Evolutionary conservation across 306 rosid species (phyloP).

Genomic region (Trichosanthes cucumerina): DNA sequence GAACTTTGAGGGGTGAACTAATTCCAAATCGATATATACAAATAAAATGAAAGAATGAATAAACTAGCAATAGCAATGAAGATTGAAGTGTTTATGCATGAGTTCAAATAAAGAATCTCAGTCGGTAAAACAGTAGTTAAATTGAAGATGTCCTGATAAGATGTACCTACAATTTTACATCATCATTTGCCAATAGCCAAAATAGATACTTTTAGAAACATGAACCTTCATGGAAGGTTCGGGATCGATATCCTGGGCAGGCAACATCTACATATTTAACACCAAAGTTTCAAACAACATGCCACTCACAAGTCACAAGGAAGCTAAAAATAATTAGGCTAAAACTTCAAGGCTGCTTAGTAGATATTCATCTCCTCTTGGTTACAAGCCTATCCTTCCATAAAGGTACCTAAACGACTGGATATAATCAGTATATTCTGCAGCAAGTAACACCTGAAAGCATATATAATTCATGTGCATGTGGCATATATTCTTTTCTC

Average conservation of each 20-base stretch:
- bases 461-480: background rate
- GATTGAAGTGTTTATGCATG: background rate
- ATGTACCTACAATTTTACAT: background rate
- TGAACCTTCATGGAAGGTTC: background rate
- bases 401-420: background rate
- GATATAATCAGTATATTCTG: background rate
- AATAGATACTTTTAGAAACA: background rate
- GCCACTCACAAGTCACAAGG: background rate
- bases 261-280: background rate
- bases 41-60: background rate
- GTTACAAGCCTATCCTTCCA: background rate
- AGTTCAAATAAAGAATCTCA: background rate
- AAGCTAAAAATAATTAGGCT: background rate
- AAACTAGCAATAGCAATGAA: conserved; percentile 1
- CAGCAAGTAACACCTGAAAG: background rate
- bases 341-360: background rate
- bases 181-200: background rate
- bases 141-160: background rate
- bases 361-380: background rate
- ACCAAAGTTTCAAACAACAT: background rate
- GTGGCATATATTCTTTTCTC: background rate
- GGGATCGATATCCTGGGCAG: background rate
- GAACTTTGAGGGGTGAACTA: background rate
- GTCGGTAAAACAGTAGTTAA: background rate
- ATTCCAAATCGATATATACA: background rate